phyloP scores from a whole-genome alignment of 352 stramenopile species.

The Globisporangium yorkense region DNA sequence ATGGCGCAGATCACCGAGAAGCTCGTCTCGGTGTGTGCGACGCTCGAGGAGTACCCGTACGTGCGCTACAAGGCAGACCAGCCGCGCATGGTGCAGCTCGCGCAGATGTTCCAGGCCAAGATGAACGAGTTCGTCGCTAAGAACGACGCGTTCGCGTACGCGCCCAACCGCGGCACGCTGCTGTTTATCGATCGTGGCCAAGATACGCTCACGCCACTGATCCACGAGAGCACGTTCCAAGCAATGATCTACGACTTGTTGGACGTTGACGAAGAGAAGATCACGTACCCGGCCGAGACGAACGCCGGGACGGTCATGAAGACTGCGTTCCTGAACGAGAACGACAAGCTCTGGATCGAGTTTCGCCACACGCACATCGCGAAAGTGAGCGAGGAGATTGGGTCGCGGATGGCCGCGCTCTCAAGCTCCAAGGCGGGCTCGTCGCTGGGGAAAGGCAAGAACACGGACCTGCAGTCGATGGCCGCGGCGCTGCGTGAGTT shows the following conservation, averaged over 20 bases:
- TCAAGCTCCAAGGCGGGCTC: conserved; percentile 77
- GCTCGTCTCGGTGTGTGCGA: conserved; percentile 95
- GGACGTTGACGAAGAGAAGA: conserved; percentile 90
- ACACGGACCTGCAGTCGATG: conserved; percentile 90
- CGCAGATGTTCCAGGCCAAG: conserved; percentile 90
- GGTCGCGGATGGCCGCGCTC: conserved; percentile 65
- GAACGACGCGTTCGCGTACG: conserved; percentile 91
- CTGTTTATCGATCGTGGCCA: conserved; percentile 93
- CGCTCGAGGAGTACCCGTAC: conserved; percentile 96
- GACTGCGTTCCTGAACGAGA: conserved; percentile 95
- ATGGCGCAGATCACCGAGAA: conserved; percentile 80
- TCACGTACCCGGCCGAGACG: conserved; percentile 89
- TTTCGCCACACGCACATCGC: conserved; percentile 96
- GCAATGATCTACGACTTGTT: conserved; percentile 96
- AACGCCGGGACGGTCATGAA: conserved; percentile 70
- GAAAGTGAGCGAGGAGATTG: conserved; percentile 78
- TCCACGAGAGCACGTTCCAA: conserved; percentile 98
- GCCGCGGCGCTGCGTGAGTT: conserved; percentile 86
- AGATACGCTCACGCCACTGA: conserved; percentile 92
- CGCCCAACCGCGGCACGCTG: conserved; percentile 85
- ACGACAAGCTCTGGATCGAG: conserved; percentile 96
- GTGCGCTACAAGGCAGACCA: conserved; percentile 88
- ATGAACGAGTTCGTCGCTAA: conserved; percentile 94
- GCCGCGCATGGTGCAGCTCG: conserved; percentile 82
- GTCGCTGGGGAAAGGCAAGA: conserved; percentile 72